Evolutionary conservation across 768 basidiomycete genomes (phyloP).

Genomic region (Mycena amicta): DNA sequence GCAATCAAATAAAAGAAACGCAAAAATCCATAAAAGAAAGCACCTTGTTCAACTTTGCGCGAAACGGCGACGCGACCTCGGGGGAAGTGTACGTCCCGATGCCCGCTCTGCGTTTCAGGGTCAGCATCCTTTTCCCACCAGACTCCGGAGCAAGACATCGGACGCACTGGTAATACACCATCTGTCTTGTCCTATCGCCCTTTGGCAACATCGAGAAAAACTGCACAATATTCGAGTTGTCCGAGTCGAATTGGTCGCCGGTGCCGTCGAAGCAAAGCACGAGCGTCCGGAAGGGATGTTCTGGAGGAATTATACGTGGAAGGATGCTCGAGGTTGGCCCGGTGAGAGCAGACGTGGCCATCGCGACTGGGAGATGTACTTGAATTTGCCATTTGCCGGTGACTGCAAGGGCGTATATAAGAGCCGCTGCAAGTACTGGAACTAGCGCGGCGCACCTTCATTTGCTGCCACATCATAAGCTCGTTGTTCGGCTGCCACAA

Average conservation of each 20-base stretch:
- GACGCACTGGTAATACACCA: conserved; percentile 44
- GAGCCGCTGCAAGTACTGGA: too few relatives aligned
- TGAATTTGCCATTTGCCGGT: too few relatives aligned
- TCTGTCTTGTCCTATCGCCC: conserved; percentile 35
- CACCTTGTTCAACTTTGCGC: conserved; percentile 38
- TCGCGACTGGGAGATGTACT: too few relatives aligned
- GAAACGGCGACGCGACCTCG: conserved; percentile 50
- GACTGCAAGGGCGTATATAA: too few relatives aligned
- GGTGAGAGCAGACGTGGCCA: too few relatives aligned
- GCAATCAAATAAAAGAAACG: too few relatives aligned
- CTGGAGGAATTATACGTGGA: too few relatives aligned
- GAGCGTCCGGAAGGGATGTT: conserved; percentile 22
- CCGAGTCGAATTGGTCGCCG: conserved; percentile 34
- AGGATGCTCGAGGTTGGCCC: too few relatives aligned
- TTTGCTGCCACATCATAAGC: too few relatives aligned
- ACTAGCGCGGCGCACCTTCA: too few relatives aligned
- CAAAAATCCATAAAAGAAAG: not conserved
- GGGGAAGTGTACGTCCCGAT: conserved; percentile 64
- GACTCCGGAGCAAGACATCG: too few relatives aligned
- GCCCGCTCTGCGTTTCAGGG: conserved; percentile 53
- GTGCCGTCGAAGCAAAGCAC: conserved; percentile 48
- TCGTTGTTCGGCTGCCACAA: too few relatives aligned
- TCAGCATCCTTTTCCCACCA: not conserved
- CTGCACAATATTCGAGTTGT: conserved; percentile 44
- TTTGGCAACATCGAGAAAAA: conserved; percentile 41